A percentile compares a stretch with the other conserved stretches of the same genome.
These are phyloP conservation scores for Fusarium sp. DNA, from an alignment of 2,329 filamentous ascomycete species.

Conservation along the genomic window DNA sequence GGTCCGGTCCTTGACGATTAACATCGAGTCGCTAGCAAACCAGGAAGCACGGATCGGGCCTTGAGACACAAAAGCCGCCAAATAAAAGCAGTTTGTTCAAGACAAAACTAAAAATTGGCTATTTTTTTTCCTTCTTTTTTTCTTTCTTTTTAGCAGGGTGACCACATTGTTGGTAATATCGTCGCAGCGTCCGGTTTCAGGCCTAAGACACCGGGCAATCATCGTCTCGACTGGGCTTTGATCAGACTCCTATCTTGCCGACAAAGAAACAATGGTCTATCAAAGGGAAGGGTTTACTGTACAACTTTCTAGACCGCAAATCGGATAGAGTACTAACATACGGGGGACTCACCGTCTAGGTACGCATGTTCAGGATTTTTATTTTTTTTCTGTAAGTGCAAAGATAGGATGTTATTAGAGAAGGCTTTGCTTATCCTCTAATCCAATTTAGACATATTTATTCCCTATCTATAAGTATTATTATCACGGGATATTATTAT, in stretches of 20 bases:
- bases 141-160: background rate
- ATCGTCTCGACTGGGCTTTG: background rate
- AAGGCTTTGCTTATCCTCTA: background rate
- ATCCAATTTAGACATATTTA: background rate
- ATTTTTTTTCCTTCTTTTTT: too few species aligned
- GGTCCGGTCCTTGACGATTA: too few species aligned
- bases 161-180: background rate
- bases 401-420: background rate
- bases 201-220: background rate
- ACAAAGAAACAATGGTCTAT: background rate
- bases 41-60: background rate
- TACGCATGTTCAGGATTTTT: too few species aligned
- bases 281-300: background rate
- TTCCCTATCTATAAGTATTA: background rate
- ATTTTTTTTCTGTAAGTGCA: background rate
- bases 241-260: background rate
- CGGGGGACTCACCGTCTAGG: too few species aligned
- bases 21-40: background rate
- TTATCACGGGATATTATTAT: too few species aligned
- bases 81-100: background rate
- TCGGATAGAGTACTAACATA: background rate
- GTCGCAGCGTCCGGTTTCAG: background rate
- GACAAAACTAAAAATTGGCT: background rate
- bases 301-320: background rate
- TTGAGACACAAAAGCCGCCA: background rate